A percentile compares a stretch with the other conserved stretches of the same genome.
phyloP scores from a whole-genome alignment of 495 filamentous ascomycete genomes.

The Cryomyces minteri region DNA sequence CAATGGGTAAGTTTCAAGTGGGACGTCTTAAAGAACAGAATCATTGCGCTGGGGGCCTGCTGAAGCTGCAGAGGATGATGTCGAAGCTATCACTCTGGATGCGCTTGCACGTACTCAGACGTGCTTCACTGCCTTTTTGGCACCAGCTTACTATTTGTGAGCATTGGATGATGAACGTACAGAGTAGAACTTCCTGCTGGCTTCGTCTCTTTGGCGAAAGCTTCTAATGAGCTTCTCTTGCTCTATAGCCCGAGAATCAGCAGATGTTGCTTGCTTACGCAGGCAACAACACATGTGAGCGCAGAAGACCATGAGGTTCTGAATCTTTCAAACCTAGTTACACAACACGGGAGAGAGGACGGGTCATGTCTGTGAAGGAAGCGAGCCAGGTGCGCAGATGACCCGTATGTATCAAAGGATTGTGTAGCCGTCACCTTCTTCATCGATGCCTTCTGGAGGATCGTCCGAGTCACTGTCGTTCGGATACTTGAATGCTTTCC shows the following conservation, averaged over 20 bases:
- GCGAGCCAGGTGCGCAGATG: conserved; percentile 5
- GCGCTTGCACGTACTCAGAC: neutral
- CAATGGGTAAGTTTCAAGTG: neutral
- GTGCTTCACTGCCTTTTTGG: neutral
- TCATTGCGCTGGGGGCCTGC: too few relatives aligned
- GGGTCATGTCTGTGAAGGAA: neutral
- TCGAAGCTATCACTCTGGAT: too few relatives aligned
- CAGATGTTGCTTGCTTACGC: too few relatives aligned
- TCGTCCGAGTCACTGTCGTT: conserved; percentile 12
- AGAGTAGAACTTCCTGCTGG: neutral
- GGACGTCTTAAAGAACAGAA: neutral
- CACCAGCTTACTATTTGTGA: neutral
- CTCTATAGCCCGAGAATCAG: neutral
- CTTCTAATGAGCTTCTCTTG: neutral
- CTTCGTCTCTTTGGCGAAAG: neutral
- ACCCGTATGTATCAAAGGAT: too few relatives aligned
- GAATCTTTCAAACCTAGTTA: neutral
- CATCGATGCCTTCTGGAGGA: conserved; percentile 16
- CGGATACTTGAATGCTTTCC: conserved; percentile 19
- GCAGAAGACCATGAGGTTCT: neutral
- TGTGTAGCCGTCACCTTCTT: conserved; percentile 6
- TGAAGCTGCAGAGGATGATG: too few relatives aligned
- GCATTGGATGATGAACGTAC: neutral
- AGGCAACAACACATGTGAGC: too few relatives aligned
- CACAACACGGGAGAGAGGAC: neutral